Conservation (phyloP, 352 stramenopile species). For the Labyrinthula sp. region DNA sequence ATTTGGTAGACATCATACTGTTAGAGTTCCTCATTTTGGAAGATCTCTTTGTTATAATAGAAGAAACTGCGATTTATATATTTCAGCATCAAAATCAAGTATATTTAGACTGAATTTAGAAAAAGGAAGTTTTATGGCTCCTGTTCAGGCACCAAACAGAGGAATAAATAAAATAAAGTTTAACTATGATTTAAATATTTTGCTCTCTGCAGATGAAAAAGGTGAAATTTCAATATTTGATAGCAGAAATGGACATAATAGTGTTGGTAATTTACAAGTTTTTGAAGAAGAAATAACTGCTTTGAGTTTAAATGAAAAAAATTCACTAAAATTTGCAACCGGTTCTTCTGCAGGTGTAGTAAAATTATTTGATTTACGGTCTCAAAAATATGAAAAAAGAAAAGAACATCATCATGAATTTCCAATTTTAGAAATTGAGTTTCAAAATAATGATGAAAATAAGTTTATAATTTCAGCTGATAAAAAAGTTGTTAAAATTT, state of each 20-base stretch:
- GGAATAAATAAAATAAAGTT: conserved; percentile 65
- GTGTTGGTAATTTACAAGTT: conserved; percentile 45
- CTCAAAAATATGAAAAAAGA: conserved; percentile 45
- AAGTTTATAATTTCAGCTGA: conserved; percentile 77
- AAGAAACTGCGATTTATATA: conserved; percentile 80
- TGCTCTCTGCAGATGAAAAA: conserved; percentile 66
- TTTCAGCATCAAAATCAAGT: conserved; percentile 56
- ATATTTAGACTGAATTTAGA: conserved; percentile 91
- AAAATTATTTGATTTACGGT: conserved; percentile 24
- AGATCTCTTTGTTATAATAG: conserved; percentile 86
- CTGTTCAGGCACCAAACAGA: conserved; percentile 43
- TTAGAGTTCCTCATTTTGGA: conserved; percentile 88
- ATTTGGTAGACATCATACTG: conserved; percentile 81
- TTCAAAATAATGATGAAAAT: conserved; percentile 43
- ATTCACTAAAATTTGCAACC: conserved; percentile 31
- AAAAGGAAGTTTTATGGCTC: conserved; percentile 74
- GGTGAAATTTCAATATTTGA: conserved; percentile 85
- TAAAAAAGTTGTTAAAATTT: conserved; percentile 93
- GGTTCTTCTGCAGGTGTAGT: conserved; percentile 11
- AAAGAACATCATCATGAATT: conserved; percentile 63
- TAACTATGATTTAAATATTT: conserved; percentile 62
- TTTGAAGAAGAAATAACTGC: conserved; percentile 2
- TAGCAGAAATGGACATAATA: conserved; percentile 50
- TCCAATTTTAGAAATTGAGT: conserved; percentile 73
- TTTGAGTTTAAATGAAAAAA: neutral